These are phyloP conservation scores for Phialemonium atrogriseum DNA, from an alignment of 2,329 filamentous ascomycete species.

Conservation along the genomic window DNA sequence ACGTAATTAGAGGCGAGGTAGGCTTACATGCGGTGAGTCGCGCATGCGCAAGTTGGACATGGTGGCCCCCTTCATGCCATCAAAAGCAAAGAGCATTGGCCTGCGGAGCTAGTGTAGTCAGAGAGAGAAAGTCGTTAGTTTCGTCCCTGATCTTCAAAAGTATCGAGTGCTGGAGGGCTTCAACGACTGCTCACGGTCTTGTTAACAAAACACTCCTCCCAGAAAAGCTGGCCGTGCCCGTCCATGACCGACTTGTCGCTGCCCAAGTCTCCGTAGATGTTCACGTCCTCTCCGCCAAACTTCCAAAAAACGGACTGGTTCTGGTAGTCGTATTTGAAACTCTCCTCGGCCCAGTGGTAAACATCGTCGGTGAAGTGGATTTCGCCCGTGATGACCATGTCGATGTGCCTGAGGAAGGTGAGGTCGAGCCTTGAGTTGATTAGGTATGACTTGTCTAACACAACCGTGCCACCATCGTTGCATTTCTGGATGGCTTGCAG, in stretches of 20 bases:
- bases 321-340: slow-evolving; percentile 55
- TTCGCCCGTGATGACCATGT: slow-evolving; percentile 31
- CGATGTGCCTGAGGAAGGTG: slow-evolving; percentile 52
- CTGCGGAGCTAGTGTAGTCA: too few species aligned
- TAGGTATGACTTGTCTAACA: slow-evolving; percentile 48
- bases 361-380: slow-evolving; percentile 58
- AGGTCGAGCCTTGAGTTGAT: slow-evolving; percentile 55
- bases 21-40: too few species aligned
- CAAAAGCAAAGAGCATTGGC: too few species aligned
- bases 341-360: slow-evolving; percentile 56
- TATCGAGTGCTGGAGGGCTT: too few species aligned
- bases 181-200: too few species aligned
- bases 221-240: too few species aligned
- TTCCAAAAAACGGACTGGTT: slow-evolving; percentile 61
- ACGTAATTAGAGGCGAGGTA: too few species aligned
- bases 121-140: too few species aligned
- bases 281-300: slow-evolving; percentile 57
- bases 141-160: too few species aligned
- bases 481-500: slow-evolving; percentile 46
- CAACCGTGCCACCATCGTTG: slow-evolving; percentile 51
- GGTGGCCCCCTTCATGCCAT: slow-evolving; percentile 31
- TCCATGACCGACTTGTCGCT: too few species aligned
- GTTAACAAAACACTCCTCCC: too few species aligned
- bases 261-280: slow-evolving; percentile 51
- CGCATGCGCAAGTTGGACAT: too few species aligned